Evolutionary conservation across 2,329 filamentous ascomycete species (phyloP).

Genomic region (Colletotrichum limetticola): DNA sequence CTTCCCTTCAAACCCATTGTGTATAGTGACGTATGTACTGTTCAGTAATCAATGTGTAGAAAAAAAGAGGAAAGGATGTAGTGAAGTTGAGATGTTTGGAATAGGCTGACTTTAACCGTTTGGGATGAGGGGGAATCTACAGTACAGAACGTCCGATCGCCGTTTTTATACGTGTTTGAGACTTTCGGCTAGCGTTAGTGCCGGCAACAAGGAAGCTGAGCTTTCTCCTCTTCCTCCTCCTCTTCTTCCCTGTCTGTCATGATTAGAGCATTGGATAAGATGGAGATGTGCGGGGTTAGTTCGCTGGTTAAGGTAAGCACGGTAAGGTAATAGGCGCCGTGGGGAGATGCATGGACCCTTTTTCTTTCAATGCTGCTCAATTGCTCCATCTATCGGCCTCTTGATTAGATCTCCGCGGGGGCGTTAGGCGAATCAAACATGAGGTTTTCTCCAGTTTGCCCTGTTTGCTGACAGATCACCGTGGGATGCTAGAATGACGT

Average conservation of each 20-base stretch:
- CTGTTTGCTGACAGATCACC: background rate
- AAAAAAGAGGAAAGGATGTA: background rate
- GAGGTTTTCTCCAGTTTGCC: background rate
- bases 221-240: background rate
- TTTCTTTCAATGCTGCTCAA: background rate
- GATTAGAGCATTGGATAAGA: background rate
- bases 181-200: slow-evolving; percentile 22
- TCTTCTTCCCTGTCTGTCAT: background rate
- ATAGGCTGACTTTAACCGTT: background rate
- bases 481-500: background rate
- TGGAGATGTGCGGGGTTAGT: background rate
- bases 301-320: background rate
- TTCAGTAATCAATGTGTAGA: background rate
- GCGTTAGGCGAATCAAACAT: background rate
- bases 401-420: background rate
- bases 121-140: background rate
- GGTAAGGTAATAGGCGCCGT: background rate
- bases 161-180: slow-evolving; percentile 25
- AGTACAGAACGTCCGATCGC: background rate
- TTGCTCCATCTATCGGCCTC: background rate
- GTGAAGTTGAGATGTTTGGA: background rate
- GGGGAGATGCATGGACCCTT: background rate
- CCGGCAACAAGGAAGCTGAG: slow-evolving; percentile 7
- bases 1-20: slow-evolving; percentile 41
- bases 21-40: background rate